Base-by-base conservation (phyloP, 2,329 filamentous ascomycete species). In the Claviceps spartinae region DNA sequence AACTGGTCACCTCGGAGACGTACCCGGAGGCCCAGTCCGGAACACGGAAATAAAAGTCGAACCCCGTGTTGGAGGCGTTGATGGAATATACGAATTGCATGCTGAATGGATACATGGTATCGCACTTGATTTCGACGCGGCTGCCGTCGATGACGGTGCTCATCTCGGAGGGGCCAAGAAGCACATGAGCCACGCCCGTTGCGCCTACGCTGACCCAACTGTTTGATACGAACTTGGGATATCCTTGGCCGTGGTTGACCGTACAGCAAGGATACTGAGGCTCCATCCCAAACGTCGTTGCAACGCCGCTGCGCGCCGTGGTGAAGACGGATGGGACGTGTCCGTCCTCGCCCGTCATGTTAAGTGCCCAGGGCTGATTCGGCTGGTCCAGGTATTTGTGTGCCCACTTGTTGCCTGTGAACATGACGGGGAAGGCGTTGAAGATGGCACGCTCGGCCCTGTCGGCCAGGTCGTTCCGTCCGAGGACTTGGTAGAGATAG, bases 181-280 rank as follows among this genome's bases (percentile, higher is more conserved):
- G 62, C 0, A 69, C 68, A 59, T 81, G 76, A 1, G 68, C 72
- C 14, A 80, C 57, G 2, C 72, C 72, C n/a, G 65, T 63, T 2
- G 65, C 58, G 3, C 69, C 72, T 3, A 67, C 60, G 9, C 58
- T 59, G 5, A 73, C 69, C 62, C 69, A 80, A 53, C 70, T 71
- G 52, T 70, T 66, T 9, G 73, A 61, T 60, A 76, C 59, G 52
- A 76, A 79, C 56, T 80, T 80, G 0, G 78, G 76, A 54, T 73
- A 77, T 8, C 73, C 78, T 57, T 79, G 76, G 1, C 71, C 72
- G 56, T 79, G 75, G 53, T 81, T 81, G 54, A 81, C 77, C 1
- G 76, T 78, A 57, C 77, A 81, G 62, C 77, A 81, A 1, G 73
- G 72, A 46, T 66, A 78, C 37, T 75, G 69, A 2, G 73, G 73